Evolutionary conservation across 495 filamentous ascomycete genomes (phyloP), one percentile per base, ranked within the genome.

Genomic region (Podospora australis): DNA sequence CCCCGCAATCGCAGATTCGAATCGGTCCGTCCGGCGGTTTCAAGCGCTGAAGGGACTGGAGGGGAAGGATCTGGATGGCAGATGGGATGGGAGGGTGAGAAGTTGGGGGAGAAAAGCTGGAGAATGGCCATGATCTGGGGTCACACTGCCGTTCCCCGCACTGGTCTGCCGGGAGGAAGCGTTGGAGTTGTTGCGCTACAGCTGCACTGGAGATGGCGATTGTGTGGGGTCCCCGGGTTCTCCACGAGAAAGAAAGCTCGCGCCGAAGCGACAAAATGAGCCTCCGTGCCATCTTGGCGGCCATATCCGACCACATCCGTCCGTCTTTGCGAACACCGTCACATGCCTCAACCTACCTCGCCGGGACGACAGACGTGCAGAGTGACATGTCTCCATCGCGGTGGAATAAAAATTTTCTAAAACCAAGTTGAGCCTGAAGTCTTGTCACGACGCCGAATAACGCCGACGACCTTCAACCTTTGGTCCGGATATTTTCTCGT

Each of bases 181-280:
- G n/a, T n/a, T n/a, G n/a, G n/a, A n/a, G n/a, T n/a, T n/a, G n/a
- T n/a, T n/a, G n/a, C n/a, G n/a, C n/a, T n/a, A n/a, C 39, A 49
- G 16, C 24, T 19, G 38, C 35, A 1, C 39, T 7, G 26, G n/a
- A 32, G 48, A 3, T 36, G n/a, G n/a, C n/a, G n/a, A n/a, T n/a
- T n/a, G n/a, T 47, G 47, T 46, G 44, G 47, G 47, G 50, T 29
- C 17, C 21, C 42, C 36, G 47, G 13, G 21, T 17, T 44, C 35
- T 42, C 22, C 4, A 48, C 48, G 21, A 46, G 41, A 58, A 55
- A 23, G 42, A 52, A 43, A 55, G 23, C 41, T 44, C 46, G 46
- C 48, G 21, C 45, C 52, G 56, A 39, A 21, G 5, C 39, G 19
- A 24, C 22, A 26, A 43, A 36, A 36, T 10, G 19, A n/a, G n/a